Evolutionary conservation across 306 rosid genomes (phyloP), one percentile per base, ranked within the genome.

Genomic region (Erythrophleum fordii): DNA sequence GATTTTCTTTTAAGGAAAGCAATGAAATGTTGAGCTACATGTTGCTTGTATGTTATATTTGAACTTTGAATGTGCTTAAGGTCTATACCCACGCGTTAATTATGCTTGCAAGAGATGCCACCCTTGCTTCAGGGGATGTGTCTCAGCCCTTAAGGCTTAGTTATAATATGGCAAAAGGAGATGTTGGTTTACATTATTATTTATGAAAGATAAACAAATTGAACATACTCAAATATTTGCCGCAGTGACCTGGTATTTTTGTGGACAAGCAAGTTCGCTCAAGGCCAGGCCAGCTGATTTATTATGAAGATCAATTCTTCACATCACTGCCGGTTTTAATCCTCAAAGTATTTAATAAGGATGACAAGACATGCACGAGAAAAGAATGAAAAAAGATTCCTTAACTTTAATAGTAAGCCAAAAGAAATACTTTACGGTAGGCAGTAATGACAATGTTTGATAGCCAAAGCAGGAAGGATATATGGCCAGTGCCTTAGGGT

Each of bases 1-100:
- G 76, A 72, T 72, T 28, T 72, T 17, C 29, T 28, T 29, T 4
- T 29, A 18, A 34, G 53, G 73, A 68, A 68, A 68, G 72, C 72
- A 41, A 68, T 42, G 53, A 42, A 68, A 41, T 41, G 72, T 39
- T 67, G 72, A 66, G 46, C 7, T 65, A 1, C 11, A 8, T 65
- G 16, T 59, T 65, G 16, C 16, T 31, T 64, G 45, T 64, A 34
- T 64, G 45, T 2, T 34, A 9, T 34, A 14, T 62, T 31, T 62
- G 37, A 0, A 62, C 11, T 31, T 8, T 29, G 3, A 1, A 11
- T 58, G 31, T 56, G 28, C 29, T 22, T 53, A 5, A 23, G 62
- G 62, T 23, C 31, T 22, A 56, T 31, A 31, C 4, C 4, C 34
- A 31, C 34, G n/a, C n/a, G n/a, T n/a, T n/a, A n/a, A n/a, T n/a